Evolutionary conservation across 192 early-diverging fungal species (phyloP).

Genomic region (Radiomyces spectabilis): DNA sequence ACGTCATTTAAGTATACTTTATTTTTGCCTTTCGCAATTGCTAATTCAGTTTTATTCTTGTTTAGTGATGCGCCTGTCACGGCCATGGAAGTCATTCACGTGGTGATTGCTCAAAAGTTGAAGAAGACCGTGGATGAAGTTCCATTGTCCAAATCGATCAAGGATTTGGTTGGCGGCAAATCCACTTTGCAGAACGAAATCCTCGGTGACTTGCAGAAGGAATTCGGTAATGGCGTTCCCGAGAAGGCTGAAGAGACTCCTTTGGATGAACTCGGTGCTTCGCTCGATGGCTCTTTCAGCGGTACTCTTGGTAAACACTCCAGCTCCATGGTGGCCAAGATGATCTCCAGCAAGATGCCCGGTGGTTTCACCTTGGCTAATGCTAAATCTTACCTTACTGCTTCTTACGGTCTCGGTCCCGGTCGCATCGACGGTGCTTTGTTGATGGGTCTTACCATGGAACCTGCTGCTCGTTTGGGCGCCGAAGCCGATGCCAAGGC

Average conservation of each 20-base stretch:
- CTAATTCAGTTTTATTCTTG: neutral
- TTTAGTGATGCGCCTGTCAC: conserved; percentile 69
- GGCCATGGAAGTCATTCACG: conserved; percentile 76
- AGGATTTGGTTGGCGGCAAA: conserved; percentile 93
- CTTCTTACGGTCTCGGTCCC: conserved; percentile 67
- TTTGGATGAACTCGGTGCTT: conserved; percentile 68
- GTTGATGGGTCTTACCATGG: conserved; percentile 72
- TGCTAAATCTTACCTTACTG: conserved; percentile 66
- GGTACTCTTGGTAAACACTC: conserved; percentile 81
- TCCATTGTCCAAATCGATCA: conserved; percentile 71
- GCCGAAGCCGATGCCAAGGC: conserved; percentile 66
- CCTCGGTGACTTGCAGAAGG: conserved; percentile 88
- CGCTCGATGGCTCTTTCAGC: conserved; percentile 51
- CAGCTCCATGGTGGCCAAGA: conserved; percentile 63
- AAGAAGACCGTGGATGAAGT: conserved; percentile 76
- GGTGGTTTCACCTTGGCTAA: conserved; percentile 78
- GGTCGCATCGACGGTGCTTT: conserved; percentile 68
- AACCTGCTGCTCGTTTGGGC: conserved; percentile 73
- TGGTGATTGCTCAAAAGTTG: conserved; percentile 85
- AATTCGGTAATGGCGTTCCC: conserved; percentile 75
- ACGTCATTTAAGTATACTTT: too few relatives aligned
- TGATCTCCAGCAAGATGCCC: conserved; percentile 88
- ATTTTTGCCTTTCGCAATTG: too few relatives aligned
- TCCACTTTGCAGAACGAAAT: conserved; percentile 96
- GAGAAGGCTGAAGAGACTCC: conserved; percentile 92